Evolutionary conservation across 2,329 filamentous ascomycete species (phyloP), one percentile per base, ranked within the genome.

Genomic region (Penicillium vulpinum): DNA sequence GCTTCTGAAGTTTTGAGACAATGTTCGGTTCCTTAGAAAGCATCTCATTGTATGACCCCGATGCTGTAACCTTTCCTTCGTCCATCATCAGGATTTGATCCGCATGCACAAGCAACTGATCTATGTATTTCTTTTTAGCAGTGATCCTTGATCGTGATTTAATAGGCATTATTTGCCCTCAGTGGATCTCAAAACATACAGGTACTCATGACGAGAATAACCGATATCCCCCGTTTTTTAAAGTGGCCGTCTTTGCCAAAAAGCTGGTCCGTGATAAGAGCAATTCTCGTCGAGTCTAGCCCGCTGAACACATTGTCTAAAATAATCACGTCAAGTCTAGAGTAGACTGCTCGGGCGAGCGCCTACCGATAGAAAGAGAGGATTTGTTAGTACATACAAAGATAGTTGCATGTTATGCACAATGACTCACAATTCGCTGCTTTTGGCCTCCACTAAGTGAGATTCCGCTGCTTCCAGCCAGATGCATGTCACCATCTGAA

Each of bases 381-480:
- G 31, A n/a, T 1, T 28, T 2, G 15, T 48, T 5, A 38, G 33
- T 48, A 15, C 4, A 16, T 38, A 16, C 21, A 48, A 48, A 35
- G 2, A 48, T 24, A n/a, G 16, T 21, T 38, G 18, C 9, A 10
- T 47, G 10, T 21, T 9, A 22, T 48, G 11, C 8, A 13, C 2
- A 16, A 35, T 26, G 2, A 48, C 45, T 48, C 45, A 44, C 47
- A 22, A 59, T 31, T 55, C 77, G 69, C 54, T 78, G 74, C 58
- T 72, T 77, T 57, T 79, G 77, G 15, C 77, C 77, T 49, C 77
- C 77, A 62, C 75, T 78, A 40, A 79, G 63, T 35, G 70, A 68
- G 43, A 75, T 70, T 48, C 77, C 77, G 55, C 72, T 71, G 44
- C 73, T 77, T n/a, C 76, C 77, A 49, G 77, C 70, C 24, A 70